Evolutionary conservation across 2,329 filamentous ascomycete species (phyloP).

Genomic region (Aspergillus pseudonomiae): DNA sequence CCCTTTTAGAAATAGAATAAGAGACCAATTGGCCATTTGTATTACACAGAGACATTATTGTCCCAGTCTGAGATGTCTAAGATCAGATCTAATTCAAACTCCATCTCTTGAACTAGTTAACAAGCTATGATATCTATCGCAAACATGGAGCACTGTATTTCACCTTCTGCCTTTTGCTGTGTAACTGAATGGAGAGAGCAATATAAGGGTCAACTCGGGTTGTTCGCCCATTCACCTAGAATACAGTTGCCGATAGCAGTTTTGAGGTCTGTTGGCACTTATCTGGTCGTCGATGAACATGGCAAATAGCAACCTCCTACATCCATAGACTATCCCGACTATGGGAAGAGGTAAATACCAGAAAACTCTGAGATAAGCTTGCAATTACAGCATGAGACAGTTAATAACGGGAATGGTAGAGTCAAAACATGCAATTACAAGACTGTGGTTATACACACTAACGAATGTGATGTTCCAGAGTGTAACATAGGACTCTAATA

Average conservation of each 20-base stretch:
- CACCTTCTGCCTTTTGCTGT: neutral
- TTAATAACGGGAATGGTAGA: slow-evolving; percentile 17
- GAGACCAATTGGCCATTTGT: neutral
- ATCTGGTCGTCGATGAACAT: neutral
- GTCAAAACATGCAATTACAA: slow-evolving; percentile 7
- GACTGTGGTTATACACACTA: slow-evolving; percentile 22
- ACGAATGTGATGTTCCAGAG: slow-evolving; percentile 12
- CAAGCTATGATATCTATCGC: neutral
- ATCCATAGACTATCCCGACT: slow-evolving; percentile 13
- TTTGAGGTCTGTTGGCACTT: neutral
- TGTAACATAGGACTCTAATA: slow-evolving; percentile 23
- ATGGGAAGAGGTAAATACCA: neutral
- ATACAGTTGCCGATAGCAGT: neutral
- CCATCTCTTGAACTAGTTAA: neutral
- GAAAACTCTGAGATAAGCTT: neutral
- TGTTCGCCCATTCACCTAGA: neutral
- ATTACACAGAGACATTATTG: neutral
- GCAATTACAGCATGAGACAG: slow-evolving; percentile 18
- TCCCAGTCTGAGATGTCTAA: neutral
- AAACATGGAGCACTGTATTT: neutral
- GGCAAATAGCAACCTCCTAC: neutral
- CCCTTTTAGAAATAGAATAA: neutral
- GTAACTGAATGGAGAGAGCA: neutral
- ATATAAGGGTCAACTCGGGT: neutral
- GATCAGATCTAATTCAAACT: neutral